A percentile compares a stretch with the other conserved stretches of the same genome.
phyloP scores from a whole-genome alignment of 169 alveolate genomes.

The Neospora caninum region DNA sequence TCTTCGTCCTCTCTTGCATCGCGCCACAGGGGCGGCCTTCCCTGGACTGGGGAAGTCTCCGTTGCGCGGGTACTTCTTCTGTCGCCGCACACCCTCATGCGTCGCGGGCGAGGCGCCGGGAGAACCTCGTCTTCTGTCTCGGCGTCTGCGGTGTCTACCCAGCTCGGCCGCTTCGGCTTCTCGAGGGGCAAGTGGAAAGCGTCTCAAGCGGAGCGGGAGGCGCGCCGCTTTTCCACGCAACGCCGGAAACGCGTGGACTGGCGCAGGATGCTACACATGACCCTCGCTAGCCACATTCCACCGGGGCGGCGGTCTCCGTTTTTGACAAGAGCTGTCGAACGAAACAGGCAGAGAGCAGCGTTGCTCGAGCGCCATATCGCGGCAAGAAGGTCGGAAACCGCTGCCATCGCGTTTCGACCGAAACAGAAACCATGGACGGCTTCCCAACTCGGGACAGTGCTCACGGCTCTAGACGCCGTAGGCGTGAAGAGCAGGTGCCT shows the following conservation, averaged over 20 bases:
- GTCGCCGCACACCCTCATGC: neutral
- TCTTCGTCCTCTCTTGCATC: neutral
- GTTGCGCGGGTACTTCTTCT: neutral
- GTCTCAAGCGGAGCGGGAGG: neutral
- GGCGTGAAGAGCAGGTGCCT: neutral
- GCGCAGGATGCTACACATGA: conserved; percentile 16
- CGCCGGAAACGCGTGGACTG: conserved; percentile 21
- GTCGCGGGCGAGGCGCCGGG: neutral
- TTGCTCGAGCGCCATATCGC: neutral
- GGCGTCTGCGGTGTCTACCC: neutral
- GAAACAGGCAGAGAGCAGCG: neutral
- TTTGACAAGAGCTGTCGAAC: neutral
- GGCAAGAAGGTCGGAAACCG: neutral
- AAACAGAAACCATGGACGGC: neutral
- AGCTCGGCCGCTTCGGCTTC: neutral
- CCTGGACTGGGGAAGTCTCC: neutral
- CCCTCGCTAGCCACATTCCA: neutral
- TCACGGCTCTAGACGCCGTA: neutral
- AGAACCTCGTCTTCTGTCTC: neutral
- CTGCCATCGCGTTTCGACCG: neutral
- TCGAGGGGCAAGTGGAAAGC: neutral
- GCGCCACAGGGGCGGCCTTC: neutral
- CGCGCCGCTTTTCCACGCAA: neutral
- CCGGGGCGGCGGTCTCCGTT: conserved; percentile 2
- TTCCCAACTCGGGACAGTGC: neutral